Evolutionary conservation across 225 moss, liverwort and hornwort genomes (phyloP).

Genomic region (Marchantia paleacea): DNA sequence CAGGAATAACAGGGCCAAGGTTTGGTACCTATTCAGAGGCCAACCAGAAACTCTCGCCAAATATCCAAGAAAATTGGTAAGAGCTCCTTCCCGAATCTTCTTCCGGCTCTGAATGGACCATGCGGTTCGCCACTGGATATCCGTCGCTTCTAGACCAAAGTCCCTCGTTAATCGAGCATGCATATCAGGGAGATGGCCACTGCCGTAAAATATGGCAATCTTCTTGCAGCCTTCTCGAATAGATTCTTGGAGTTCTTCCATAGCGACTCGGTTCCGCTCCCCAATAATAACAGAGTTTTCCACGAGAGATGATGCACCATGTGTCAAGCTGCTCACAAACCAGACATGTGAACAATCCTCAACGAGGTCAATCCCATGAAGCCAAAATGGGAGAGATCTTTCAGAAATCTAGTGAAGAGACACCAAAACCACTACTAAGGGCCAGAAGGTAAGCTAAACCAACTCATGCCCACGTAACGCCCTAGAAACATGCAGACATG

Average conservation of each 20-base stretch:
- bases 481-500: too few relatives aligned
- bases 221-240: slow-evolving; percentile 77
- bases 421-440: too few relatives aligned
- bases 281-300: slow-evolving; percentile 98
- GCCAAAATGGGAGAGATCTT: too few relatives aligned
- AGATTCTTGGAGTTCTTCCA: slow-evolving; percentile 78
- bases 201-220: slow-evolving; percentile 95
- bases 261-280: slow-evolving; percentile 89
- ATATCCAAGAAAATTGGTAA: slow-evolving; percentile 54
- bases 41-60: slow-evolving; percentile 79
- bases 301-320: slow-evolving; percentile 75
- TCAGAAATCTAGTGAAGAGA: too few relatives aligned
- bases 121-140: slow-evolving; percentile 90
- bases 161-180: slow-evolving; percentile 77
- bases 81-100: slow-evolving; percentile 43
- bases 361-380: too few relatives aligned
- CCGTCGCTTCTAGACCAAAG: slow-evolving; percentile 63
- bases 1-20: slow-evolving; percentile 67
- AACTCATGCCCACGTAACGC: too few relatives aligned
- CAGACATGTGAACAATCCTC: background rate
- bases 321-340: slow-evolving; percentile 63
- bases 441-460: too few relatives aligned
- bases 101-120: slow-evolving; percentile 83
- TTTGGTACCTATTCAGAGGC: slow-evolving; percentile 93
- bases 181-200: slow-evolving; percentile 98